Evolutionary conservation across 23 red algal genomes (phyloP), one percentile per base, ranked within the genome.

Genomic region (Chondrus crispus): DNA sequence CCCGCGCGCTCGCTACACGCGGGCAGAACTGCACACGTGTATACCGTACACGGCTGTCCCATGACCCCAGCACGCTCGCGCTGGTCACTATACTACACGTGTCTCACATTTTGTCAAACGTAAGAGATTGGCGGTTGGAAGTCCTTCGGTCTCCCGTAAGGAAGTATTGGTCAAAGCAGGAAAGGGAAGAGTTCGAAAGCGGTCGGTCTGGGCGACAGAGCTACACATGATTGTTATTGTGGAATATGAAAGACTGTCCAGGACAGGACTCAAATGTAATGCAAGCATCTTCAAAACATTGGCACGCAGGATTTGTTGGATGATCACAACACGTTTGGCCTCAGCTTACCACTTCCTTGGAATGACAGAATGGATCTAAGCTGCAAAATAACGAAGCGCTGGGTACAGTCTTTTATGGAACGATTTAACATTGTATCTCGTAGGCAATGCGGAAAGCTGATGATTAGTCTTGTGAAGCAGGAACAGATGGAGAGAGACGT

Each of bases 401-500:
- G 42, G 54, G n/a, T 85, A 8, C 62, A 18, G 28, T 30, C 35
- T 3, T 85, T 85, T 39, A 68, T 63, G 54, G 35, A 63, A 33
- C 2, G 55, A 44, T 68, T 2, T n/a, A 9, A 2, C 14, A 85
- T 85, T 68, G 12, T 68, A 30, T 48, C 44, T 24, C 52, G 55
- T 4, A 64, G 13, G 3, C 54, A 85, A 68, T 63, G 39, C 68
- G 53, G 81, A 8, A 85, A 85, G 41, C 39, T 85, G 55, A 68
- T 85, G 81, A 44, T 63, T 26, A 64, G 53, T 4, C 55, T 38
- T 3, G 7, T 36, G 3, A 85, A 85, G 41, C 54, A 63, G 35
- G 81, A 43, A 43, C 81, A 85, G 12, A 85, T 85, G 49, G 81
- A 85, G 41, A 2, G 54, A 6, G 81, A 85, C 20, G 55, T 85